A percentile compares a stretch with the other conserved stretches of the same genome.
Evolutionary conservation across 2,329 filamentous ascomycete species (phyloP).

Genomic region (Xylariaceae sp.): DNA sequence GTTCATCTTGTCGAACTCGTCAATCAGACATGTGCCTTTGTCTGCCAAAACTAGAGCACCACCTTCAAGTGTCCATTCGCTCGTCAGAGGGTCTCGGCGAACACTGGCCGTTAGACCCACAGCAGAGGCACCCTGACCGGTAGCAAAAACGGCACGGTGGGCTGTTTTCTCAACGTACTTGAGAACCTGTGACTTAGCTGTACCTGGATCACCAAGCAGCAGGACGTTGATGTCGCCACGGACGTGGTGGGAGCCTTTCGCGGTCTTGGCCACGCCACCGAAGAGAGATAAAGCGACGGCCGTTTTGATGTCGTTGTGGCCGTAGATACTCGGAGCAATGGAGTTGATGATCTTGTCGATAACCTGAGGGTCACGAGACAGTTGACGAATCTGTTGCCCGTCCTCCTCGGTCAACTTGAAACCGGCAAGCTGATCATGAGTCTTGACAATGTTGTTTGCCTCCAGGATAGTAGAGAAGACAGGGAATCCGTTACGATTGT

Average conservation of each 20-base stretch:
- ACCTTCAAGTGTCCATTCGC: constrained; percentile 96
- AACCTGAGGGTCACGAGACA: constrained; percentile 86
- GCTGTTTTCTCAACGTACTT: constrained; percentile 98
- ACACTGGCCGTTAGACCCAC: constrained; percentile 97
- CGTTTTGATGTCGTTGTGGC: constrained; percentile 94
- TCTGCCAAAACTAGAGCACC: constrained; percentile 93
- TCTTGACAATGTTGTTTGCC: constrained; percentile 94
- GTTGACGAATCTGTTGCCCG: constrained; percentile 78
- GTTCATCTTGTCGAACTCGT: constrained; percentile 99
- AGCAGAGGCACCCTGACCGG: constrained; percentile 92
- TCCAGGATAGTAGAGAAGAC: constrained; percentile 97
- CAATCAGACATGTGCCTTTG: constrained; percentile 89
- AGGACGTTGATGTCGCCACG: constrained; percentile 98
- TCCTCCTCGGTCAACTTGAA: constrained; percentile 95
- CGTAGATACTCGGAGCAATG: constrained; percentile 95
- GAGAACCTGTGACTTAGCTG: constrained; percentile 93
- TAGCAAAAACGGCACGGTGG: constrained; percentile 93
- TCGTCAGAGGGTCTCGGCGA: constrained; percentile 87
- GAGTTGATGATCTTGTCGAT: constrained; percentile 89
- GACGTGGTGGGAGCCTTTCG: constrained; percentile 83
- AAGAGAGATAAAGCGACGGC: constrained; percentile 91
- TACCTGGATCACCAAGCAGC: constrained; percentile 92
- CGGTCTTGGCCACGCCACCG: constrained; percentile 85
- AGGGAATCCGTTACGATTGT: constrained; percentile 97
- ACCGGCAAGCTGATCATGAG: constrained; percentile 93